Percentiles rank a stretch among this genome's conserved stretches.
These are phyloP conservation scores for Aspergillus biplanus DNA, from an alignment of 495 filamentous ascomycete genomes.

Conservation along the genomic window DNA sequence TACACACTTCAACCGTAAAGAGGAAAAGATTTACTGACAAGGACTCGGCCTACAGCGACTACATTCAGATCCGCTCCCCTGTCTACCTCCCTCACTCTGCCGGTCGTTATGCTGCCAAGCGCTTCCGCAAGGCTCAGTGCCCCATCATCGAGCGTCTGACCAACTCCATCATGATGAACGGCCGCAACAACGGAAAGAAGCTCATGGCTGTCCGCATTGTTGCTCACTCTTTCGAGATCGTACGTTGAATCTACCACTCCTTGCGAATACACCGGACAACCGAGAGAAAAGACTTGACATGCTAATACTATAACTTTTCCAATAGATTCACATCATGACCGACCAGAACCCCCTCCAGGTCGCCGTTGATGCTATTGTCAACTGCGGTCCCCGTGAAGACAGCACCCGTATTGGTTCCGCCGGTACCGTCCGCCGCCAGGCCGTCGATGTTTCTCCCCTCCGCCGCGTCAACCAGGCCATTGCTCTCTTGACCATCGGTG, in stretches of 20 bases:
- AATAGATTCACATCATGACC: constrained; percentile 98
- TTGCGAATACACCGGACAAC: constrained; percentile 10
- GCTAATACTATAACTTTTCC: constrained; percentile 18
- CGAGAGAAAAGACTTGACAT: not conserved
- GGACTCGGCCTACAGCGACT: constrained; percentile 70
- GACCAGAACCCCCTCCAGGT: constrained; percentile 99
- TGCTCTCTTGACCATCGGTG: constrained; percentile 94
- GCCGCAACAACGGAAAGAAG: constrained; percentile 99
- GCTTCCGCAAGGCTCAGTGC: constrained; percentile 99
- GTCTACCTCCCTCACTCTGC: constrained; percentile 99
- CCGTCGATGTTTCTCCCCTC: constrained; percentile 99
- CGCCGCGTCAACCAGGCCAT: constrained; percentile 99
- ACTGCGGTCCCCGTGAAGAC: constrained; percentile 99
- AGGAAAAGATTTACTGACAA: constrained; percentile 49
- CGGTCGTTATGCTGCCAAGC: constrained; percentile 97
- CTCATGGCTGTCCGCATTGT: constrained; percentile 99
- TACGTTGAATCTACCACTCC: constrained; percentile 55
- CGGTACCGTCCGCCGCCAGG: constrained; percentile 98
- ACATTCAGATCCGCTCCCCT: constrained; percentile 98
- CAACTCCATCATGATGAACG: constrained; percentile 99
- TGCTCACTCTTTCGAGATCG: constrained; percentile 98
- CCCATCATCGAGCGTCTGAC: constrained; percentile 99
- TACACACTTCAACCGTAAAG: not conserved
- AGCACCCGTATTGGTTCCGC: constrained; percentile 98
- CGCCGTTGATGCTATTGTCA: constrained; percentile 98